Percentiles rank a stretch among this genome's conserved stretches.
Conservation (phyloP, 306 rosid species). For the Acacia melanoxylon region DNA sequence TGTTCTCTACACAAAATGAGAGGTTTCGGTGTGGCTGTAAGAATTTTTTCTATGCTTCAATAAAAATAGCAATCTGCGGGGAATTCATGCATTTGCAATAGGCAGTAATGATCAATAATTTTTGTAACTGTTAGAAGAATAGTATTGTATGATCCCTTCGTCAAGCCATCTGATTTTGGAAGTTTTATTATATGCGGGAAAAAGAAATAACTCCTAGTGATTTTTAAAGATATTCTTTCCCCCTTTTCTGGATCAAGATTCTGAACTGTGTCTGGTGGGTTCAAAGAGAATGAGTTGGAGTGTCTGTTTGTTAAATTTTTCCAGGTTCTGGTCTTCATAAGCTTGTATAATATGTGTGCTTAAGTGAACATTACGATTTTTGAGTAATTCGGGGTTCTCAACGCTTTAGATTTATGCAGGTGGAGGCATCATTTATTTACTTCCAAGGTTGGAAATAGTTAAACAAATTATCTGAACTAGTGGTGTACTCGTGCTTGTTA, state of each 20-base stretch:
- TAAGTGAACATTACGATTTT: neutral
- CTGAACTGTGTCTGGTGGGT: conserved; percentile 10
- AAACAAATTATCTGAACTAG: neutral
- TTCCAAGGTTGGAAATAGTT: neutral
- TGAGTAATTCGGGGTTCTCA: neutral
- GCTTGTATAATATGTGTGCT: neutral
- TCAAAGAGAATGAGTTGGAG: conserved; percentile 15
- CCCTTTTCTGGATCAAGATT: neutral
- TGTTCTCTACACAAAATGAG: conserved; percentile 89
- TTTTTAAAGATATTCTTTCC: conserved; percentile 27
- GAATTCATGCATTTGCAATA: conserved; percentile 28
- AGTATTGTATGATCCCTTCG: conserved; percentile 37
- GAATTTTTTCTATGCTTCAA: conserved; percentile 21
- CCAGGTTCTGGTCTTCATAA: neutral
- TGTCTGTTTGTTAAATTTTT: neutral
- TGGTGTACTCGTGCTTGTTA: neutral
- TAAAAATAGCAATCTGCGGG: conserved; percentile 26
- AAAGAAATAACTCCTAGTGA: conserved; percentile 26
- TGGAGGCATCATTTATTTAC: neutral
- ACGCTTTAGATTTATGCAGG: neutral
- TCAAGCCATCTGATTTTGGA: conserved; percentile 37
- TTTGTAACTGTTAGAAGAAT: conserved; percentile 39
- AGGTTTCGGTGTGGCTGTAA: conserved; percentile 10
- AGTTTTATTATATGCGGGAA: conserved; percentile 38
- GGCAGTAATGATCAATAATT: conserved; percentile 24